Base-by-base conservation (phyloP, 2,329 filamentous ascomycete genomes). In the Ophiostoma tasmaniense region DNA sequence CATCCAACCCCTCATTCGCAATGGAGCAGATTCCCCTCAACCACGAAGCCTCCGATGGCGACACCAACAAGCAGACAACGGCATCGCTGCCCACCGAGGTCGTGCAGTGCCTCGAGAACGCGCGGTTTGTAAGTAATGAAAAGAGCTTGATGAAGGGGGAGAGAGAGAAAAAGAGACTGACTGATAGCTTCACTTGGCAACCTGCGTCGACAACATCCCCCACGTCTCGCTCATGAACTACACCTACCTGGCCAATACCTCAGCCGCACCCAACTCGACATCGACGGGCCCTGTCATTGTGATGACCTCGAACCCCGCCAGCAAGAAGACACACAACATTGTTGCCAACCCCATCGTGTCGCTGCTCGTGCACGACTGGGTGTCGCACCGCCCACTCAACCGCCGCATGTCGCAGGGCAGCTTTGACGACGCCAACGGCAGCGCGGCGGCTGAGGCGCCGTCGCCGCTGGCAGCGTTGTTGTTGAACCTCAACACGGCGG, bases 151-250 rank as follows among this genome's bases (percentile, higher is more conserved):
- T n/a, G n/a, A n/a, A 67, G 20, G 13, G 33, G 28, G 45, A n/a
- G 39, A 50, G 6, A 45, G 22, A 71, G 61, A 28, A 37, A 33
- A n/a, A 20, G 22, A 20, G 33, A 35, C 22, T 11, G 64, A 62
- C 37, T 13, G 8, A 25, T 74, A 97, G 93, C 92, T 99, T 73
- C 95, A 99, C 79, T 90, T 99, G 67, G 93, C 95, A 74, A 99
- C 95, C 69, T 96, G 91, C 78, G 88, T 88, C 74, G 84, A 90
- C 73, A 90, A 95, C 75, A 83, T 88, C 72, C 95, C 95, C 11
- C 92, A 98, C 78, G 92, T 98, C 73, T 96, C 93, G 50, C 87
- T 99, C 73, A 99, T 99, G 95, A 97, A 96, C 83, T 98, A 98
- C 82, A 98, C 95, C 76, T 98, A 97, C 80, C 90, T 99, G 28